Conservation (phyloP, 1,284 basidiomycete genomes). For the Boletus holoroseus region DNA sequence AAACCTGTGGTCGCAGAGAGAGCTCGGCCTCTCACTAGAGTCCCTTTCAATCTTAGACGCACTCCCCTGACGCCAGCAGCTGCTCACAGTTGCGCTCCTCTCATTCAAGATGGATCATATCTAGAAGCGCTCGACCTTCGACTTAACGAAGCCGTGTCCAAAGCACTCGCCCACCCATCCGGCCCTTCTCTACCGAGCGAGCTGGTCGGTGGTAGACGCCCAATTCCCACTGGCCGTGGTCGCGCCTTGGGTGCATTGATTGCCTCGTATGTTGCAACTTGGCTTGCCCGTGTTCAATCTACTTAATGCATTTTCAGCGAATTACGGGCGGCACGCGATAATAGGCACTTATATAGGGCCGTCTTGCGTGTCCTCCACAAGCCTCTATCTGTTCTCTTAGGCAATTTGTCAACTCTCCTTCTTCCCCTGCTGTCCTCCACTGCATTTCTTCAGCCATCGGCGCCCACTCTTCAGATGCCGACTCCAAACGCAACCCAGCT, state of each 20-base stretch:
- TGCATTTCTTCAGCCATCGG: conserved; percentile 49
- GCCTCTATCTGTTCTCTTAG: conserved; percentile 67
- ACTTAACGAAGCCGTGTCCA: conserved; percentile 75
- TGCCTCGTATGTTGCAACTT: conserved; percentile 48
- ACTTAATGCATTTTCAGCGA: conserved; percentile 45
- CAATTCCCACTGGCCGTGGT: conserved; percentile 66
- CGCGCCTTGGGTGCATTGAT: conserved; percentile 60
- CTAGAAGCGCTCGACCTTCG: conserved; percentile 68
- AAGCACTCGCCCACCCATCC: conserved; percentile 59
- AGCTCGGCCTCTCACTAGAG: conserved; percentile 48
- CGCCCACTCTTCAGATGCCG: conserved; percentile 47
- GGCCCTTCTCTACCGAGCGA: conserved; percentile 49
- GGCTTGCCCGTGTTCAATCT: conserved; percentile 5
- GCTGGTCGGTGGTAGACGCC: conserved; percentile 54
- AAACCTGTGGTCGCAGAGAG: conserved; percentile 41
- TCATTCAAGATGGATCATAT: conserved; percentile 72
- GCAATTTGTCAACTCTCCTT: conserved; percentile 61
- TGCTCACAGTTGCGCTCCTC: conserved; percentile 39
- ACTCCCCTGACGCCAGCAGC: conserved; percentile 37
- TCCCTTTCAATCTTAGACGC: conserved; percentile 55
- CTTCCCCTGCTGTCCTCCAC: conserved; percentile 61
- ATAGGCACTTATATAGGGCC: conserved; percentile 60
- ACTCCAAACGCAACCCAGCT: conserved; percentile 60
- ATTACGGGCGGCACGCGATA: conserved; percentile 56
- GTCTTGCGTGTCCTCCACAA: conserved; percentile 67